Evolutionary conservation across 2,329 filamentous ascomycete genomes (phyloP), one percentile per base, ranked within the genome.

Genomic region (Colletotrichum australisinense): DNA sequence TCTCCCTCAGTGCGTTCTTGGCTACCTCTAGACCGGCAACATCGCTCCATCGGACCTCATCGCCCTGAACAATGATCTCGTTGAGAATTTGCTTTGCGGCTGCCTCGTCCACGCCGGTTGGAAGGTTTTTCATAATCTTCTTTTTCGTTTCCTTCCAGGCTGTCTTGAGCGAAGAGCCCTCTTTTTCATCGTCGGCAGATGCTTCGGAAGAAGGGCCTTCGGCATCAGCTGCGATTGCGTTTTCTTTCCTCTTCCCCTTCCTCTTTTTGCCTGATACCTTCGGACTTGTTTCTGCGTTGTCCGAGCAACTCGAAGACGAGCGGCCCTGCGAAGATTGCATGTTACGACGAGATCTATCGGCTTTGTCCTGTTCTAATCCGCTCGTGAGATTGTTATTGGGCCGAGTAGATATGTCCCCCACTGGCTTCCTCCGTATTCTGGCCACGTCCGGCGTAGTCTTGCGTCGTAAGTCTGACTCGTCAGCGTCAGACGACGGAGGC

Each of bases 11-110:
- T 0, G 97, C 95, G 68, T 92, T 94, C 80, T 99, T 99, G 42
- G 97, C 97, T 66, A 93, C 89, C 63, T 98, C 94, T 4, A 99
- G 86, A 1, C 97, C 97, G 0, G 97, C 95, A 69, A 99, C 93
- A 80, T 99, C 97, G 60, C 91, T 90, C 97, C 97, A 99, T 78
- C 94, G 94, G 2, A 99, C 97, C 79, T 97, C 94, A 78, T 99
- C 97, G 7, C 97, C 97, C 75, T 96, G 91, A 16, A 98, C 93
- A 3, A 99, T 93, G 73, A 99, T 97, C 76, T 99, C 97, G 78
- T 98, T 98, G 71, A 98, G 87, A 35, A 99, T 98, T 75, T 98
- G 95, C 78, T 94, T 94, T 0, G 96, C 97, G 4, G 95, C 94
- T 30, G 88, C 86, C 76, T 93, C 90, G 79, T 99, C 97, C 3